Evolutionary conservation across 352 stramenopile species (phyloP), one percentile per base, ranked within the genome.

Genomic region (Globisporangium abappressorium): DNA sequence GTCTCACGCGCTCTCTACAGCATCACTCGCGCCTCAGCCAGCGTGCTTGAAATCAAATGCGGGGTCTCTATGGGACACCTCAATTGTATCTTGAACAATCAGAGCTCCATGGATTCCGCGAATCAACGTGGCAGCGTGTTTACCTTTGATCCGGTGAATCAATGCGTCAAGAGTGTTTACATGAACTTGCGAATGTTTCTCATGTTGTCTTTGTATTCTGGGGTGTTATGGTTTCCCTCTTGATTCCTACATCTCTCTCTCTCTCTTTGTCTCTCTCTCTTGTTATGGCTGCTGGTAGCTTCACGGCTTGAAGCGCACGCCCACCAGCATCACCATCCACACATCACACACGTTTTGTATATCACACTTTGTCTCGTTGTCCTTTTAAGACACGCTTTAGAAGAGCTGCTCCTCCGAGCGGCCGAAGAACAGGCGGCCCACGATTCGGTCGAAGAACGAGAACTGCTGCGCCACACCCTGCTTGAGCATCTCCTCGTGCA

Each of bases 351-450:
- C 18, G 46, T 24, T 53, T 53, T 24, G 15, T 53, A 53, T 53
- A 53, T 24, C 46, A 53, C 46, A 53, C 46, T 53, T 53, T 53
- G 18, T 51, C 43, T 51, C 43, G 14, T 24, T 20, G 18, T 53
- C 46, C 46, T 26, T 26, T 12, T 7, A 12, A 1, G 46, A 26
- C 55, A 38, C 33, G 28, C 43, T 49, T 76, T 90, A 86, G 68
- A 94, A 91, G 67, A 94, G 68, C 74, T 92, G 82, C 54, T 90
- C 81, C 62, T 94, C 84, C 38, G 84, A 87, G 65, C 86, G 87
- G 66, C 84, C 85, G 64, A 94, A 94, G 77, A 92, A 94, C 63
- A 92, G 64, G 57, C 84, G 84, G 51, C 71, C 85, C 56, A 89
- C 56, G 64, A 89, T 65, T 46, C 72, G 74, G 76, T 92, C 82